Base-by-base conservation (phyloP, 2,329 filamentous ascomycete species). In the Trichocomaceae sp. region DNA sequence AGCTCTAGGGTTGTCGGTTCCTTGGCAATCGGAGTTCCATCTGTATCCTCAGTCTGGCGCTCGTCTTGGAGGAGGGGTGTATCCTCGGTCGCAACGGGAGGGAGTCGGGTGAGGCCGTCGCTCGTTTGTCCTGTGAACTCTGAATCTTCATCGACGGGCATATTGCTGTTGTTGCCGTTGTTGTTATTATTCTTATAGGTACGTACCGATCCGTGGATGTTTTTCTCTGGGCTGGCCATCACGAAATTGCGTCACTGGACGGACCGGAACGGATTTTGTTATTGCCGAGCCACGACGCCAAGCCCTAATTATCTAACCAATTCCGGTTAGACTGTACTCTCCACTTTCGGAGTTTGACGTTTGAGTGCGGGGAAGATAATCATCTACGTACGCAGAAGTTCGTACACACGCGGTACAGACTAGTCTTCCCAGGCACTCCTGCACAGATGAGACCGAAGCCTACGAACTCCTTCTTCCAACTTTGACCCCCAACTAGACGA, bases 1-100 rank as follows among this genome's bases (percentile, higher is more conserved):
- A 82, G 63, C 59, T 76, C 74, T 47, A 63, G 69, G 1, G 73
- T 77, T 26, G 65, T 75, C 20, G 71, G 73, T 61, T 80, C 77
- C n/a, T 76, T 69, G n/a, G 63, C 62, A 47, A 70, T 51, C 1
- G 66, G 63, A 19, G 56, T 54, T 50, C 56, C 56, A 42, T 57
- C 52, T 23, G 58, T 60, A 6, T 56, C 56, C 45, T 51, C 45
- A 15, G 19, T 26, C 13, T 59, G 45, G 26, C 26, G 26, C 20
- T 47, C 49, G 35, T 45, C 49, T 5, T 51, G 46, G 35, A 58
- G 53, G 20, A 58, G 35, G 17, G 56, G 56, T 3, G 56, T 58
- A 13, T 58, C 52, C 45, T 58, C 56, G 23, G 56, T 58, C 23
- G 56, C 50, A 20, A 57, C 47, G 35, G 55, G 55, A 37, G 55